A percentile compares a stretch with the other conserved stretches of the same genome.
Evolutionary conservation across 306 rosid species (phyloP).

Genomic region (Coriaria nepalensis): DNA sequence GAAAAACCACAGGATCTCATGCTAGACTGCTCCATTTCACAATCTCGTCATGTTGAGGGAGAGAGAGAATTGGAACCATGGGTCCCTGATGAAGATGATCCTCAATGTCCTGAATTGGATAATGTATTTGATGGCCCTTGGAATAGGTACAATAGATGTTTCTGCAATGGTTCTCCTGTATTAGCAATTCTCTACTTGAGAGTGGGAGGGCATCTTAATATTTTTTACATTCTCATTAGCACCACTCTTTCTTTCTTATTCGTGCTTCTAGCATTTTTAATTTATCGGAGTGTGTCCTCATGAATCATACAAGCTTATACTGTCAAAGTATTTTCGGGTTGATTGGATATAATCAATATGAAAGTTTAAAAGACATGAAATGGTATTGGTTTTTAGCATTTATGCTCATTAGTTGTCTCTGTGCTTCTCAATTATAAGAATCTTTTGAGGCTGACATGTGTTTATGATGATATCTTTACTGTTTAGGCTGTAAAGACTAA

Average conservation of each 20-base stretch:
- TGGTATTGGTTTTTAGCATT: no score
- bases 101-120: conserved; percentile 75
- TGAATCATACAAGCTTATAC: no score
- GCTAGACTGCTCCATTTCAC: conserved; percentile 80
- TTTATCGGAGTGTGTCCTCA: no score
- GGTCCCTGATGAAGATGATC: conserved; percentile 82
- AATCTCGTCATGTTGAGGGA: conserved; percentile 46
- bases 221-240: not conserved
- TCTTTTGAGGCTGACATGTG: no score
- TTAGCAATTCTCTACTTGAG: conserved; percentile 7
- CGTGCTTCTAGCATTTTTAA: not conserved
- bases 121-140: conserved; percentile 59
- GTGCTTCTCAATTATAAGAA: no score
- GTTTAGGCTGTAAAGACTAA: no score
- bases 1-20: conserved; percentile 55
- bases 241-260: not conserved
- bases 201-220: not conserved
- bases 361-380: no score
- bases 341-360: no score
- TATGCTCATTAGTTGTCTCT: no score
- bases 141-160: conserved; percentile 59
- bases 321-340: no score
- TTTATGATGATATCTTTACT: no score
- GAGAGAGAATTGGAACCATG: conserved; percentile 85
- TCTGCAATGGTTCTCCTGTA: conserved; percentile 18